Evolutionary conservation across 1,284 basidiomycete species (phyloP), one percentile per base, ranked within the genome.

Genomic region (Malassezia sympodialis): DNA sequence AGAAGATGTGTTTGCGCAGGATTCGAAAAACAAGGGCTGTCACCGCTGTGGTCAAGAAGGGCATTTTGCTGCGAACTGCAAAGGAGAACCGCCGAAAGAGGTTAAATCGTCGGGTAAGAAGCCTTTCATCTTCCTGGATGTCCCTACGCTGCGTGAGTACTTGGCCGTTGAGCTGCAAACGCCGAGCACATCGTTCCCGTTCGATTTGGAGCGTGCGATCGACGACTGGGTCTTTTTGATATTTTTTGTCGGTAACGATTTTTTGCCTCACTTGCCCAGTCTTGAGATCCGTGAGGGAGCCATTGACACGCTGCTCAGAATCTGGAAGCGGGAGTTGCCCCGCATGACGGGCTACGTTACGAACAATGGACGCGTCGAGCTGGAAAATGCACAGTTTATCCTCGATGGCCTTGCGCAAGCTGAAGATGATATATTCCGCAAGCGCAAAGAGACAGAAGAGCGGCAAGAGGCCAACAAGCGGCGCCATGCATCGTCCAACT

Each of bases 161-260:
- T 84, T 99, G 66, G 87, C 91, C 76, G 83, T 90, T 72, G 94
- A 98, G 76, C 84, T 99, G 67, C 84, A 88, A 76, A 80, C 94
- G 23, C 80, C 86, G 11, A 78, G 82, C 56, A 77, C 81, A 14
- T 79, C 85, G 0, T 94, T 96, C 78, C 83, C 84, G n/a, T 98
- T 93, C 80, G 84, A 90, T 70, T 80, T 94, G 73, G 94, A 99
- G 77, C 84, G 87, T 75, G 91, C 94, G 32, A 89, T 99, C 76
- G 94, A 99, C 81, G 94, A 99, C 76, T 99, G 94, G 93, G 89
- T 99, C 68, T 84, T 99, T 74, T 81, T 99, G 69, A 96, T 96
- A 71, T 96, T 99, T 82, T 96, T 99, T 76, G 93, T 99, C 72
- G 94, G 94, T 67, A 99, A 99, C 79, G 94, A 99, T 79, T 99